These are phyloP conservation scores for Cladosporium sp. DNA, from an alignment of 2,329 filamentous ascomycete genomes.

Conservation along the genomic window DNA sequence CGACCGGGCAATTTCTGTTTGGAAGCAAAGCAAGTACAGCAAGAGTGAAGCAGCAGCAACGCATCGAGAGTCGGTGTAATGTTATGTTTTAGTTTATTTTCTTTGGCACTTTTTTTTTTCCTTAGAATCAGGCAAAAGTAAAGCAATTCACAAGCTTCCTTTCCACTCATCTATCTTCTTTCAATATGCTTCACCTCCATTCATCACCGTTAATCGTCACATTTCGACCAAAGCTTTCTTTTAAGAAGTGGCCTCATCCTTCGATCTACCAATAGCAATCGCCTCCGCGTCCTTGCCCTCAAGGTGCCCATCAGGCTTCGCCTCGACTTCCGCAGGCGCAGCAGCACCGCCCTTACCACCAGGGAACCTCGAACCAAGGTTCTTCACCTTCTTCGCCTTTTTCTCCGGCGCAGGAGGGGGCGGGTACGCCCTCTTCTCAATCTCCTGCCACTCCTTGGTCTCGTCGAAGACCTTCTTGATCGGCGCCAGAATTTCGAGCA, in stretches of 20 bases:
- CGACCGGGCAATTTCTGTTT: not conserved
- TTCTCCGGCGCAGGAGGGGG: slow-evolving; percentile 59
- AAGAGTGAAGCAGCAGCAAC: not conserved
- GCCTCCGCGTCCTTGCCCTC: slow-evolving; percentile 46
- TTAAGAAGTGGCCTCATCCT: slow-evolving; percentile 29
- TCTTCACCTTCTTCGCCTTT: slow-evolving; percentile 73
- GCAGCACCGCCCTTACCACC: slow-evolving; percentile 40
- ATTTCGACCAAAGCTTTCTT: not conserved
- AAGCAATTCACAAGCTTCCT: not conserved
- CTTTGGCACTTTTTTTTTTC: not conserved
- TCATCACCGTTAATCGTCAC: slow-evolving; percentile 15
- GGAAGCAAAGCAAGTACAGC: not conserved
- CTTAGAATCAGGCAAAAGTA: no score
- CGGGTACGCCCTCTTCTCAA: slow-evolving; percentile 80
- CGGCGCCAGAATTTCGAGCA: slow-evolving; percentile 73
- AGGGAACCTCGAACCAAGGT: slow-evolving; percentile 69
- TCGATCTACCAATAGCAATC: slow-evolving; percentile 46
- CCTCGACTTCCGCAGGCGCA: slow-evolving; percentile 41
- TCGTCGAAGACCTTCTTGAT: slow-evolving; percentile 74
- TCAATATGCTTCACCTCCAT: not conserved
- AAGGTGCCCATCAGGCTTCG: slow-evolving; percentile 49
- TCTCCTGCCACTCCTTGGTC: slow-evolving; percentile 76
- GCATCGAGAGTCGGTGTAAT: not conserved
- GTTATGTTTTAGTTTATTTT: not conserved
- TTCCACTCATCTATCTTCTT: not conserved